phyloP scores from a whole-genome alignment of 768 basidiomycete genomes.

The Lactarius vividus region DNA sequence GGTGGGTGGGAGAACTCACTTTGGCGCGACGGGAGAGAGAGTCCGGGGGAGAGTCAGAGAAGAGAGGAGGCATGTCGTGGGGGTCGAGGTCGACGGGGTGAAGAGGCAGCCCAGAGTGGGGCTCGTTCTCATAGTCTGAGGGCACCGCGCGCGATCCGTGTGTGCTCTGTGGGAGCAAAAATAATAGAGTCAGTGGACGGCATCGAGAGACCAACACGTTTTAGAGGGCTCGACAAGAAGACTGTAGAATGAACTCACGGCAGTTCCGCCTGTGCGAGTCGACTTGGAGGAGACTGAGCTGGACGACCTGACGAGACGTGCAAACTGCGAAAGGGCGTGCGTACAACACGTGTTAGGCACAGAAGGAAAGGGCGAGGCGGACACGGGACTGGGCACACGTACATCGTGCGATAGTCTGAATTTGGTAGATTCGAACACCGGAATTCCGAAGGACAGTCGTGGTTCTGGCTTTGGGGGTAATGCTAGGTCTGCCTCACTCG shows the following conservation, averaged over 20 bases:
- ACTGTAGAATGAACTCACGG: constrained; percentile 21
- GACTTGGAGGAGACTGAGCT: constrained; percentile 27
- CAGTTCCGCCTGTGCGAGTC: constrained; percentile 22
- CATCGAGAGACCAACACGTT: constrained; percentile 13
- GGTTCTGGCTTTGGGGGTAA: constrained; percentile 26
- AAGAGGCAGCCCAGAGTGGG: constrained; percentile 15
- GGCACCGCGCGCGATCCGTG: constrained; percentile 28
- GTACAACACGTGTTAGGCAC: constrained; percentile 40
- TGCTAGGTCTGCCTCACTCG: background rate
- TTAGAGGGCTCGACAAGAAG: constrained; percentile 7
- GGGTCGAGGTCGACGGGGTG: constrained; percentile 26
- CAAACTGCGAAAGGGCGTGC: constrained; percentile 28
- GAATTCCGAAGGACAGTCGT: constrained; percentile 30
- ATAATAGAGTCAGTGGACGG: constrained; percentile 6
- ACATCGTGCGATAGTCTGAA: constrained; percentile 39
- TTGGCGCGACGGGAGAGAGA: constrained; percentile 22
- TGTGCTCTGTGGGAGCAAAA: constrained; percentile 26
- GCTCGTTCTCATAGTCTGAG: constrained; percentile 29
- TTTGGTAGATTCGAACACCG: constrained; percentile 36
- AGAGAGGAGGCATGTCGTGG: constrained; percentile 25
- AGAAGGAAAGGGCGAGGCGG: constrained; percentile 29
- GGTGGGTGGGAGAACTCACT: constrained; percentile 9
- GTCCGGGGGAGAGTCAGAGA: constrained; percentile 15
- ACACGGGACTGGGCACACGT: constrained; percentile 29
- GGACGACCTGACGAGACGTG: constrained; percentile 27